phyloP scores from a whole-genome alignment of 495 filamentous ascomycete genomes.

The Penicillium cinerascens region DNA sequence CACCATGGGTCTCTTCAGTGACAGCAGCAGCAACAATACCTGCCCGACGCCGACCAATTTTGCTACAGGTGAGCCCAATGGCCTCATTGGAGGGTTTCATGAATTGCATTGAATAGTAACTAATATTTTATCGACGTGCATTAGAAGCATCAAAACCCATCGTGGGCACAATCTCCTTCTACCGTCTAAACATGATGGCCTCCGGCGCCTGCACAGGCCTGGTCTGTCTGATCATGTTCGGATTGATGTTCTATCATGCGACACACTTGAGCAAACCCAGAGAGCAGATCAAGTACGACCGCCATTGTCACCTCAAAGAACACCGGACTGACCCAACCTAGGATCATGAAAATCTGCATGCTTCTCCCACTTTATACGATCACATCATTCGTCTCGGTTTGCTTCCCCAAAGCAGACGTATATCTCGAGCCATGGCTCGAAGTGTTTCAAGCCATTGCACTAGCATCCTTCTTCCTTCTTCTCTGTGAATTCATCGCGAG shows the following conservation, averaged over 20 bases:
- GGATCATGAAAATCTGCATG: slow-evolving; percentile 25
- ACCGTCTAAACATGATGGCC: slow-evolving; percentile 26
- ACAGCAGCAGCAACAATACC: slow-evolving; percentile 4
- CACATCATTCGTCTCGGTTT: slow-evolving; percentile 25
- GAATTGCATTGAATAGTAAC: no score
- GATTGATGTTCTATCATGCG: slow-evolving; percentile 22
- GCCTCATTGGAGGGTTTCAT: no score
- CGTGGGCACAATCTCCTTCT: slow-evolving; percentile 19
- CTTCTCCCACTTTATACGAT: slow-evolving; percentile 28
- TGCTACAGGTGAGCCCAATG: no score
- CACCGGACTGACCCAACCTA: slow-evolving; percentile 1
- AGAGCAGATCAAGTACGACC: slow-evolving; percentile 29
- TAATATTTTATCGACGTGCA: no score
- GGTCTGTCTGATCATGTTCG: slow-evolving; percentile 18
- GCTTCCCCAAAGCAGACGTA: slow-evolving; percentile 23
- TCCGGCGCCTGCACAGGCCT: slow-evolving; percentile 22
- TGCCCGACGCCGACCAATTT: neutral
- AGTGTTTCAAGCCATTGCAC: slow-evolving; percentile 28
- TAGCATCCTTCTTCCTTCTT: slow-evolving; percentile 31
- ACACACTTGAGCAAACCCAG: slow-evolving; percentile 25
- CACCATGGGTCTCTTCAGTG: slow-evolving; percentile 1
- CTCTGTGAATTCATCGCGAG: slow-evolving; percentile 30
- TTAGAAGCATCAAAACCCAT: slow-evolving; percentile 12
- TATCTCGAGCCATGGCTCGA: slow-evolving; percentile 30
- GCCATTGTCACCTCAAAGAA: neutral